Conservation (phyloP, 176 grass and related monocot genomes). For the Alopecurus myosuroides region DNA sequence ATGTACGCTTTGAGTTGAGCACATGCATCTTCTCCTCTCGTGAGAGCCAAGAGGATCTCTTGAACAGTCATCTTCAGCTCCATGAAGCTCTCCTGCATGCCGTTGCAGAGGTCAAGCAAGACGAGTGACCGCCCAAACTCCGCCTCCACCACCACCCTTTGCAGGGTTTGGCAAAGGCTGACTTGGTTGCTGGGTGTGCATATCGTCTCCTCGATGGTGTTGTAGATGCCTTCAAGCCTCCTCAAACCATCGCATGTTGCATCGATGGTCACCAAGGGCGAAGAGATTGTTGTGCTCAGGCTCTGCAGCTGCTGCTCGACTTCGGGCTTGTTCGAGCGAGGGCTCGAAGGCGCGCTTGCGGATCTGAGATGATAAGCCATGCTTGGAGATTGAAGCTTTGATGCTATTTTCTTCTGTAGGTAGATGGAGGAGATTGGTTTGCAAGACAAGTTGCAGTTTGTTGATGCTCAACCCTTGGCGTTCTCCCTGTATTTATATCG, state of each 20-base stretch:
- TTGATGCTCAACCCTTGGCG: constrained; percentile 14
- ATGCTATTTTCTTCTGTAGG: neutral
- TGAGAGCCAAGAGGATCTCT: constrained; percentile 9
- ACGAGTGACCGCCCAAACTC: constrained; percentile 38
- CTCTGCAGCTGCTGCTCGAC: constrained; percentile 30
- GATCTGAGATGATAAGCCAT: constrained; percentile 53
- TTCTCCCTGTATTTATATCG: constrained; percentile 12
- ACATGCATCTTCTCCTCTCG: constrained; percentile 26
- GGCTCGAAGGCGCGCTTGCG: constrained; percentile 38
- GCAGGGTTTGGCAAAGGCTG: constrained; percentile 15
- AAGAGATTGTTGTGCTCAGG: constrained; percentile 13
- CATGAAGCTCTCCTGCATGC: constrained; percentile 29
- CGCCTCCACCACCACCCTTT: constrained; percentile 39
- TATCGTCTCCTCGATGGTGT: constrained; percentile 17
- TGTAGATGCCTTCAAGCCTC: constrained; percentile 33
- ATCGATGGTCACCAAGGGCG: neutral
- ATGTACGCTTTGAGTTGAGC: constrained; percentile 18
- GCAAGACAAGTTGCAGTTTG: constrained; percentile 6
- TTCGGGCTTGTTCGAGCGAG: constrained; percentile 11
- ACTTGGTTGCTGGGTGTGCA: constrained; percentile 40
- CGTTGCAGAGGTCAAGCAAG: constrained; percentile 41
- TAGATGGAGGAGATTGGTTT: neutral
- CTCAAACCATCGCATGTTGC: constrained; percentile 21
- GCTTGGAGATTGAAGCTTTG: constrained; percentile 1
- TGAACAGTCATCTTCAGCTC: constrained; percentile 32